Base-by-base conservation (phyloP, 2,329 filamentous ascomycete genomes). In the Trichoderma cornu-damae region DNA sequence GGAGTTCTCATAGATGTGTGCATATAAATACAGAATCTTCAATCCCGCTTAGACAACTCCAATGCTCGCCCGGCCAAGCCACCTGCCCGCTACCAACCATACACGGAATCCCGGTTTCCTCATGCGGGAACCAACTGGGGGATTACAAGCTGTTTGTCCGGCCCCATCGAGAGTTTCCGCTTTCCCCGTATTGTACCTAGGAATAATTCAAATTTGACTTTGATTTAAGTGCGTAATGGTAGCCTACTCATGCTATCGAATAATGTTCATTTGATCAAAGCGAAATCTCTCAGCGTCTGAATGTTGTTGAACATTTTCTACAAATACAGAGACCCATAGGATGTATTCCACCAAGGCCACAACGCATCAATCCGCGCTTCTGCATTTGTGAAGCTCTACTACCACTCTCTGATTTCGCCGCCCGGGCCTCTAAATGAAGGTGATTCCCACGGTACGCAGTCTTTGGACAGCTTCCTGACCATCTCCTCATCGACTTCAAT, bases 401-500 rank as follows among this genome's bases (percentile, higher is more conserved):
- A 89, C 86, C 87, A 89, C 68, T 89, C 87, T 48, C 86, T 73
- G 50, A 88, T 77, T 58, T 82, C 79, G 0, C 85, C 85, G 61
- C 85, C 86, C 0, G 83, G 83, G 0, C 86, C 87, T 62, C 81
- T 79, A 63, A 90, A 90, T 3, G 81, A 84, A 20, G 85, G 84
- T 51, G 75, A 79, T 38, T 80, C 73, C 88, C 88, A 91, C 1
- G 86, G 78, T 61, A 79, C 75, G 0, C 84, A 80, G 50, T 79
- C 78, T 59, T 77, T 73, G 0, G 83, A 79, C 35, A 86, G 72
- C 61, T 77, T 76, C 35, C 85, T 76, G 7, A 91, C 80, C 67
- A 81, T 73, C 26, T 83, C 85, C 70, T 91, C 88, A 63, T 92
- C 83, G 47, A 88, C 74, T 57, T 90, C 85, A 61, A 90, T 87